Evolutionary conservation across 768 basidiomycete species (phyloP).

Genomic region (Krasilnikovozyma curviuscula): DNA sequence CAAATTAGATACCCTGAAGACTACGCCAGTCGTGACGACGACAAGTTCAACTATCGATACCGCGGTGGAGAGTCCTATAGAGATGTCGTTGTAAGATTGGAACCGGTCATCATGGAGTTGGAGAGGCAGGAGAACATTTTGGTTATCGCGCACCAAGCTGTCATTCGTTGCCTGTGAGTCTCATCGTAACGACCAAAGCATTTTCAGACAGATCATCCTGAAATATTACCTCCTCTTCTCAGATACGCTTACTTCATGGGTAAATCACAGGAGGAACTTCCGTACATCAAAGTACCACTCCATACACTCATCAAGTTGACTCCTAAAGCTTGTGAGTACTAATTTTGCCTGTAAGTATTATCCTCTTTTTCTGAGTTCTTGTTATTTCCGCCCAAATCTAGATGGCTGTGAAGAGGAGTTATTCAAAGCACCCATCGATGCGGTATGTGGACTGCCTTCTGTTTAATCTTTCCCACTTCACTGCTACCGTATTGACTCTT

Average conservation of each 20-base stretch:
- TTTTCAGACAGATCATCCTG: too few relatives aligned
- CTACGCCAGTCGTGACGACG: constrained; percentile 91
- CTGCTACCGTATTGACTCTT: too few relatives aligned
- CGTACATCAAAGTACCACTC: constrained; percentile 89
- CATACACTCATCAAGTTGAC: constrained; percentile 98
- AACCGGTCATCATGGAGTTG: constrained; percentile 98
- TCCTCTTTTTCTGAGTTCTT: too few relatives aligned
- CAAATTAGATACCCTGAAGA: constrained; percentile 90
- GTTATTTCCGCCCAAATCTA: too few relatives aligned
- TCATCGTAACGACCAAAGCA: background rate
- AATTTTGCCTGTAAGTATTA: too few relatives aligned
- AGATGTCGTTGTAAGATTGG: constrained; percentile 82
- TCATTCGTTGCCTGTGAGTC: constrained; percentile 11
- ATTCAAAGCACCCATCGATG: too few relatives aligned
- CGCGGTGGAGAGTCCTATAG: constrained; percentile 91
- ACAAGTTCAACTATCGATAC: constrained; percentile 99
- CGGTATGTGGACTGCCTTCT: too few relatives aligned
- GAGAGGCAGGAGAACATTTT: constrained; percentile 95
- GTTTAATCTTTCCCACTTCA: too few relatives aligned
- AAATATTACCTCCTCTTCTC: background rate
- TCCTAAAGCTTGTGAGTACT: too few relatives aligned
- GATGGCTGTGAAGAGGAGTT: too few relatives aligned
- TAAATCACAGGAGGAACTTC: constrained; percentile 74
- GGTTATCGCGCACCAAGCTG: constrained; percentile 75
- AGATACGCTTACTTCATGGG: constrained; percentile 76